A percentile compares a stretch with the other conserved stretches of the same genome.
phyloP scores from a whole-genome alignment of 441 rosid genomes.

The Corymbia calophylla region DNA sequence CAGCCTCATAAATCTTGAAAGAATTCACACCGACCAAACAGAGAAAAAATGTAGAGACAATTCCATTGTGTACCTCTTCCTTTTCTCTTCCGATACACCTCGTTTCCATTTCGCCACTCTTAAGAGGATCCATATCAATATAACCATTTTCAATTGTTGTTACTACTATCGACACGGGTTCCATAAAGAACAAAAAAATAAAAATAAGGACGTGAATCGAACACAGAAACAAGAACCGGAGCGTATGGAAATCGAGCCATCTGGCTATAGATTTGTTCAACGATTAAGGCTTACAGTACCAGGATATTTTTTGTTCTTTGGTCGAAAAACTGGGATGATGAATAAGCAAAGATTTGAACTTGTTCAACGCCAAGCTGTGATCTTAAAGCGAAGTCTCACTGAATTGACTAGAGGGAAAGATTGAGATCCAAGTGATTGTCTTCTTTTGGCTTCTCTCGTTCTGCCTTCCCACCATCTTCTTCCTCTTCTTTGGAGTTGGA shows the following conservation, averaged over 20 bases:
- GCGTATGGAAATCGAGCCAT: neutral
- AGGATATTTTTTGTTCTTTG: neutral
- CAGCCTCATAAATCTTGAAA: neutral
- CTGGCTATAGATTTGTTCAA: neutral
- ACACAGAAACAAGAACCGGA: neutral
- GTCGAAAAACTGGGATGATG: no score
- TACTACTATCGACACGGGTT: neutral
- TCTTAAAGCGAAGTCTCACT: neutral
- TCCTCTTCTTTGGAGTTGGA: neutral
- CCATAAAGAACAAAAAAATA: no score
- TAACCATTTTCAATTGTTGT: neutral
- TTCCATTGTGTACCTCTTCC: neutral
- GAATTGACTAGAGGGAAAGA: conserved; percentile 40
- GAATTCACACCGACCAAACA: no score
- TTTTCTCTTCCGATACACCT: neutral
- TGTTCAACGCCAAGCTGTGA: neutral
- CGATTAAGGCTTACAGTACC: neutral
- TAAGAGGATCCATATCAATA: neutral
- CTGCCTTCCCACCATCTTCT: neutral
- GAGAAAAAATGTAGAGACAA: neutral
- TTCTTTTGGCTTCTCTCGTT: neutral
- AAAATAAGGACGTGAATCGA: neutral
- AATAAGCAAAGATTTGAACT: neutral
- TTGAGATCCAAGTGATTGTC: conserved; percentile 37
- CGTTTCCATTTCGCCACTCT: neutral